Conservation (phyloP, 2,329 filamentous ascomycete genomes). For the Calonectria hongkongensis region DNA sequence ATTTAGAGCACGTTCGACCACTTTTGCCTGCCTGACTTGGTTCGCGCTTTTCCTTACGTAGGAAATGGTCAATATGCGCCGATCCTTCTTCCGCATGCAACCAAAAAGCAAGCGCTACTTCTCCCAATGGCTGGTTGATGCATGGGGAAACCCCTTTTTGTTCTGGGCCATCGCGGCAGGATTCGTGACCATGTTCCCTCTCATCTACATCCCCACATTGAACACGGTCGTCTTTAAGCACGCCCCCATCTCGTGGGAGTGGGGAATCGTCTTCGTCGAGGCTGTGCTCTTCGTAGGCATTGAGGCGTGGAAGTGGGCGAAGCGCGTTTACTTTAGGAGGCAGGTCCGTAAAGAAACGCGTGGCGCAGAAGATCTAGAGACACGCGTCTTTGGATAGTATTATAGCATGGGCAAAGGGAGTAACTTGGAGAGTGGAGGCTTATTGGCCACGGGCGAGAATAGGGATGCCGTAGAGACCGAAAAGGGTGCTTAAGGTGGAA, state of each 20-base stretch:
- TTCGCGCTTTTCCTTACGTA: constrained; percentile 84
- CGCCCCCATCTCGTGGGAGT: constrained; percentile 75
- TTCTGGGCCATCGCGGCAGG: constrained; percentile 75
- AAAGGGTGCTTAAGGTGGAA: not conserved
- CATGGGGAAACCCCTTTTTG: constrained; percentile 83
- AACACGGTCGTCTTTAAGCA: constrained; percentile 76
- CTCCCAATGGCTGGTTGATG: constrained; percentile 79
- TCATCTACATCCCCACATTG: constrained; percentile 75
- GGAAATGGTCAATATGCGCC: constrained; percentile 83
- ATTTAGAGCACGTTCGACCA: constrained; percentile 82
- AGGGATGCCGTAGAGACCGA: constrained; percentile 11
- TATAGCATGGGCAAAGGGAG: constrained; percentile 49
- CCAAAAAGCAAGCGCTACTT: constrained; percentile 76
- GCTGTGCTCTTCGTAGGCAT: constrained; percentile 73
- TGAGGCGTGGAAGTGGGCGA: constrained; percentile 75
- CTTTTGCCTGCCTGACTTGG: constrained; percentile 84
- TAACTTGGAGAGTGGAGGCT: constrained; percentile 46
- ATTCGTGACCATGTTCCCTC: constrained; percentile 67
- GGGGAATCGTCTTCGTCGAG: constrained; percentile 74
- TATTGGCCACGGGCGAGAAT: not conserved
- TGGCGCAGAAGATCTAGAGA: constrained; percentile 55
- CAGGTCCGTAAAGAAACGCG: constrained; percentile 51
- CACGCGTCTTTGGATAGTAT: constrained; percentile 59
- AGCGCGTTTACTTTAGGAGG: constrained; percentile 66
- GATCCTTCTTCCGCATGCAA: constrained; percentile 84